Base-by-base conservation (phyloP, 2,329 filamentous ascomycete species). In the Dothiorella sarmentorum region DNA sequence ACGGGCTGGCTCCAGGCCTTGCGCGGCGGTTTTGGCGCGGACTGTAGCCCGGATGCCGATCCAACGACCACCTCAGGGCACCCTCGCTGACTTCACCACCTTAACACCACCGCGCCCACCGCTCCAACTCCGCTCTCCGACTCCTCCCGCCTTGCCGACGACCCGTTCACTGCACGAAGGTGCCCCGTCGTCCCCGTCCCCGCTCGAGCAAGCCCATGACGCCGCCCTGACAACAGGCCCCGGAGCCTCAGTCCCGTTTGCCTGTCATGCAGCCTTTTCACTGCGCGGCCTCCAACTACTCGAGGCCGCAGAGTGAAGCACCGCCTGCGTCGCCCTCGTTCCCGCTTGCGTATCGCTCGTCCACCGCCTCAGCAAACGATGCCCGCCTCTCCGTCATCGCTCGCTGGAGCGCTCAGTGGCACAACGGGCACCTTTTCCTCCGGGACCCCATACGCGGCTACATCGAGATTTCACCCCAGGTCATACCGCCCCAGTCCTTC, bases 351-450 rank as follows among this genome's bases (percentile, higher is more conserved):
- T 53, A 29, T 15, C 49, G 49, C 49, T 38, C 49, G 33, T 17
- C 49, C 22, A n/a, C 35, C 49, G 49, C 35, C 22, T 18, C 33
- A 20, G 31, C 22, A 31, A 17, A 18, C 55, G 42, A 33, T 24
- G 38, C 29, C 27, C 42, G 40, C 31, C 43, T 33, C 17, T 44
- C 55, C 17, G 42, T 35, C 42, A 24, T 57, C 43, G 55, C 55
- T 49, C 44, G 29, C 29, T 59, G 45, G 57, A 42, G 47, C 31
- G 27, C 47, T 20, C 47, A 53, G 37, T 59, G 57, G 57, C 45
- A 52, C 29, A 59, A 53, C 47, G 57, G 57, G 15, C 57, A 44
- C 11, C 47, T 59, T 37, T 59, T 59, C 33, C 37, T 59, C 17
- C 31, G 27, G 35, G 40, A 59, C 38, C 37, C 44, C 38, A 26